These are phyloP conservation scores for Ganoderma sp. DNA, from an alignment of 1,284 basidiomycete species.

Conservation along the genomic window DNA sequence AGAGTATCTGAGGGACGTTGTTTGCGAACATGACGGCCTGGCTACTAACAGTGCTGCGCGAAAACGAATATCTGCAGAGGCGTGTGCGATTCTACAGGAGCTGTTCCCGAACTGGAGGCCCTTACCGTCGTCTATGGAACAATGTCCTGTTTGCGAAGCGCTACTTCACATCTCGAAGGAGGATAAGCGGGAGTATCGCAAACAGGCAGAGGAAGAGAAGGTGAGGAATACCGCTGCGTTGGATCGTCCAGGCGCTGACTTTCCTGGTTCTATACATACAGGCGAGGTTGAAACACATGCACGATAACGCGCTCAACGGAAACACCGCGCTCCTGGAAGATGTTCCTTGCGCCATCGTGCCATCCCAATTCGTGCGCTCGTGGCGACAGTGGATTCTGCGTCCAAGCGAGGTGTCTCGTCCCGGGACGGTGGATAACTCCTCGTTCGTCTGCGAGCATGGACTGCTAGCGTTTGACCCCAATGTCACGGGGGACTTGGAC, in stretches of 20 bases:
- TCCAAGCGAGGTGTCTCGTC: slow-evolving; percentile 61
- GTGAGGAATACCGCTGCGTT: slow-evolving; percentile 43
- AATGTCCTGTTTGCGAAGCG: slow-evolving; percentile 66
- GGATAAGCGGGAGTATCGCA: slow-evolving; percentile 61
- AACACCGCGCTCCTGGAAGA: slow-evolving; percentile 52
- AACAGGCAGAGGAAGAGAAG: slow-evolving; percentile 76
- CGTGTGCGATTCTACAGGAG: slow-evolving; percentile 56
- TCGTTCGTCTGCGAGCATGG: slow-evolving; percentile 71
- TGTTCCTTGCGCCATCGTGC: slow-evolving; percentile 61
- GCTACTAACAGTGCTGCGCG: slow-evolving; percentile 60
- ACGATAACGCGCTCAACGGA: slow-evolving; percentile 58
- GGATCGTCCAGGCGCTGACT: slow-evolving; percentile 23
- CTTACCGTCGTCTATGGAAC: slow-evolving; percentile 53
- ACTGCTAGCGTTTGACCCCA: slow-evolving; percentile 70
- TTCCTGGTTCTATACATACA: slow-evolving; percentile 35
- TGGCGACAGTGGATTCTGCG: slow-evolving; percentile 74
- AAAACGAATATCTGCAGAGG: slow-evolving; percentile 66
- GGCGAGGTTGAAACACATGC: slow-evolving; percentile 66
- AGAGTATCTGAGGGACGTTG: slow-evolving; percentile 62
- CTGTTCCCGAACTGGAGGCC: slow-evolving; percentile 73
- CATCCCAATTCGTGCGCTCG: slow-evolving; percentile 61
- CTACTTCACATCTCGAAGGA: slow-evolving; percentile 60
- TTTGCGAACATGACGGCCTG: slow-evolving; percentile 71
- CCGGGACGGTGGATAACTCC: slow-evolving; percentile 65
- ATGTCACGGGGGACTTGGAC: slow-evolving; percentile 59